Evolutionary conservation across 2,329 filamentous ascomycete genomes (phyloP).

Genomic region (Diaporthe sp.): DNA sequence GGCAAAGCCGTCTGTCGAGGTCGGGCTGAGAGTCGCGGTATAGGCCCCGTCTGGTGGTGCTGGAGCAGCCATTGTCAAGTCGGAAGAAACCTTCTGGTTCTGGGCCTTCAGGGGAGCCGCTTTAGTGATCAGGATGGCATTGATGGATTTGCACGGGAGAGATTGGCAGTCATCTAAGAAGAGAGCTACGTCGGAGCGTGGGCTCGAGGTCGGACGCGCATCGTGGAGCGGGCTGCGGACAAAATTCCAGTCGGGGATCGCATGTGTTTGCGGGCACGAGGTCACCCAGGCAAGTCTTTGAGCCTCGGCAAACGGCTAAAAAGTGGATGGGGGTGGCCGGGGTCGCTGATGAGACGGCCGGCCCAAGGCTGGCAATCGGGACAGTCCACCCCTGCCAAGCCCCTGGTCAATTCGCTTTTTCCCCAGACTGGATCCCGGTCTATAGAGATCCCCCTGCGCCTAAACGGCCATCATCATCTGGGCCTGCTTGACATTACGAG

Average conservation of each 20-base stretch:
- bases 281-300: slow-evolving; percentile 16
- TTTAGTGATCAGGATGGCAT: slow-evolving; percentile 19
- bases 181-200: neutral
- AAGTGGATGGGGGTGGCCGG: slow-evolving; percentile 26
- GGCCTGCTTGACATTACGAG: neutral
- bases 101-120: slow-evolving; percentile 11
- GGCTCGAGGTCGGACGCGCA: slow-evolving; percentile 20
- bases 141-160: slow-evolving; percentile 17
- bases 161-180: slow-evolving; percentile 25
- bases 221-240: slow-evolving; percentile 19
- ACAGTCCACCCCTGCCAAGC: slow-evolving; percentile 23
- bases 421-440: slow-evolving; percentile 32
- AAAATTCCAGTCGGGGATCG: slow-evolving; percentile 22
- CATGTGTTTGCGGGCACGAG: slow-evolving; percentile 12
- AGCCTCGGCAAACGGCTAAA: slow-evolving; percentile 30
- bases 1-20: slow-evolving; percentile 61
- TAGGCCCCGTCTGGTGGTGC: slow-evolving; percentile 53
- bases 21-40: slow-evolving; percentile 61
- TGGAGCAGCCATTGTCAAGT: slow-evolving; percentile 35
- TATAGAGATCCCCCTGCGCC: slow-evolving; percentile 13
- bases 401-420: slow-evolving; percentile 26
- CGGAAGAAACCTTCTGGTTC: neutral
- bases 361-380: slow-evolving; percentile 7
- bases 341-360: slow-evolving; percentile 17
- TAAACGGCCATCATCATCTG: neutral